Evolutionary conservation across 345 rosid species (phyloP), one percentile per base, ranked within the genome.

Genomic region (Eucalyptus regnans): DNA sequence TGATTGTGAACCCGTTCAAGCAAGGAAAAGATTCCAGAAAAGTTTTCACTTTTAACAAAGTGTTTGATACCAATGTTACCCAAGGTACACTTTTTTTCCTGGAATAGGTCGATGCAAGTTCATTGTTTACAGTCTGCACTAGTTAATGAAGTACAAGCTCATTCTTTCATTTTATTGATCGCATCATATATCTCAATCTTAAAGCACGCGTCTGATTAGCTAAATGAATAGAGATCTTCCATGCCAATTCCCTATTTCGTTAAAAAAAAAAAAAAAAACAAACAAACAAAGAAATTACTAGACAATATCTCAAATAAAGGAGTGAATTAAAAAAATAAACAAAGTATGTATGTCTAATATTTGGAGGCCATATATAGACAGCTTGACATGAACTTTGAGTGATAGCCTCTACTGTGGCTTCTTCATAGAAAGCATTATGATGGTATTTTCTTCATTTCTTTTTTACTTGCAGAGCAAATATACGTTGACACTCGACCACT

Each of bases 1-100:
- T 98, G 95, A 96, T 98, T 88, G 94, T 90, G 52, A 96, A 98
- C 92, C 99, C 98, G 83, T 92, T 93, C 84, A 98, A 96, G 94
- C 96, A 94, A 50, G 99, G 97, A 51, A 97, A 97, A 94, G 97
- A 97, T 86, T 92, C 98, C 51, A 95, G 99, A 80, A 96, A 94
- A 91, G 94, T 95, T 81, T 98, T 98, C 91, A 90, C 96, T 44
- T 96, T 98, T 92, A 96, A 97, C 93, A 96, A 97, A 92, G 99
- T 95, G 89, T 96, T 96, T 91, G 96, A 94, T 89, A 93, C 95
- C 48, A 93, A 91, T 90, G 93, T 94, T 33, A 92, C 98, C 62
- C 99, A 98, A 96, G 99, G 99, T 93, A 92, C 31, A 68, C 50
- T 79, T 54, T 54, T 71, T 49, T 60, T 66, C 86, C 50, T 48